phyloP scores from a whole-genome alignment of 306 rosid genomes.

The Trifolium fragiferum region DNA sequence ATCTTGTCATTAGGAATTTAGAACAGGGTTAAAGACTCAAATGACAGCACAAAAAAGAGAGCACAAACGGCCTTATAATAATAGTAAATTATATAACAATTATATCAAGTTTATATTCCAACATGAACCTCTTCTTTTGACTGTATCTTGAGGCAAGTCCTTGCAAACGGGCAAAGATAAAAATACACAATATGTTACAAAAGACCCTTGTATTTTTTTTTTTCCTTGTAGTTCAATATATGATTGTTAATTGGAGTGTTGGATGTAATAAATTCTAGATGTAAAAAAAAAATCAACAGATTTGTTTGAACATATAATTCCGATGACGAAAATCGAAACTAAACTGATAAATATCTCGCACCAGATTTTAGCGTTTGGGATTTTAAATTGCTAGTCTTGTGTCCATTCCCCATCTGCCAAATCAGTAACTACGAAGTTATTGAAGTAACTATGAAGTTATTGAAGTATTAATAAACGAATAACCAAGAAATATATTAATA shows the following conservation, averaged over 20 bases:
- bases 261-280: conserved; percentile 36
- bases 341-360: conserved; percentile 46
- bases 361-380: conserved; percentile 44
- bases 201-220: conserved; percentile 43
- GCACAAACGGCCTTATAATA: not conserved
- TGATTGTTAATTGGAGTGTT: conserved; percentile 36
- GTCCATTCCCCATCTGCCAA: conserved; percentile 54
- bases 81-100: not conserved
- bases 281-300: conserved; percentile 40
- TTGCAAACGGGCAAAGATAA: conserved; percentile 36
- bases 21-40: conserved; percentile 13
- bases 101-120: conserved; percentile 22
- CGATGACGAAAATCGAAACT: conserved; percentile 37
- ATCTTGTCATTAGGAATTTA: not conserved
- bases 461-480: conserved; percentile 13
- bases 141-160: conserved; percentile 26
- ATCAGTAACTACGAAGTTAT: conserved; percentile 49
- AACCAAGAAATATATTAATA: conserved; percentile 2
- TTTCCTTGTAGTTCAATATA: conserved; percentile 43
- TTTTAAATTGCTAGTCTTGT: conserved; percentile 43
- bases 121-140: conserved; percentile 33
- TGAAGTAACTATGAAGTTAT: conserved; percentile 40
- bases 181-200: conserved; percentile 38
- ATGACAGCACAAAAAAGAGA: not conserved
- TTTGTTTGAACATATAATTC: conserved; percentile 42